Evolutionary conservation across 371 early-diverging fungal species (phyloP).

Genomic region (Syncephalastrum sp.): DNA sequence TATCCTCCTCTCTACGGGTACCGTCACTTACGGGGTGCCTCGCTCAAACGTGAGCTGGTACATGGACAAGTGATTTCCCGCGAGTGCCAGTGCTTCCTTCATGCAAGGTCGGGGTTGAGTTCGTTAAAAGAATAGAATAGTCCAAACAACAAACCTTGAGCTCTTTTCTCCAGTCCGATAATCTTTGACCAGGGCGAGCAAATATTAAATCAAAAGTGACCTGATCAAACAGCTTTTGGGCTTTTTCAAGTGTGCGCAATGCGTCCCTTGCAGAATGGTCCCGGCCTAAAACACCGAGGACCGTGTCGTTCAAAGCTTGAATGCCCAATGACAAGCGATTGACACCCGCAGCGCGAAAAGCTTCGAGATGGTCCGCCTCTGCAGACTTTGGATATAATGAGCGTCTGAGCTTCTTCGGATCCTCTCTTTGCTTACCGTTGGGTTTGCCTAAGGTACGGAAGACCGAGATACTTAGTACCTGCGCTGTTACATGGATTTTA

Average conservation of each 20-base stretch:
- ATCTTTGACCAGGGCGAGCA: conserved; percentile 73
- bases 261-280: conserved; percentile 72
- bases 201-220: conserved; percentile 89
- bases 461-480: not conserved
- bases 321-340: conserved; percentile 82
- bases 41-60: conserved; percentile 86
- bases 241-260: conserved; percentile 51
- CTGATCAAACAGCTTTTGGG: conserved; percentile 55
- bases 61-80: conserved; percentile 70
- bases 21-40: conserved; percentile 66
- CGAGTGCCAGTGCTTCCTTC: conserved; percentile 51
- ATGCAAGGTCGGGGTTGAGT: not conserved
- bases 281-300: conserved; percentile 56
- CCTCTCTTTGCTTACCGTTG: conserved; percentile 46
- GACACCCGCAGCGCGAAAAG: conserved; percentile 64
- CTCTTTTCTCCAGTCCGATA: conserved; percentile 64
- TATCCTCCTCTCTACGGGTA: not conserved
- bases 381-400: conserved; percentile 39
- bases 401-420: no score
- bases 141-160: conserved; percentile 36
- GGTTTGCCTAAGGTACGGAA: conserved; percentile 50
- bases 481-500: not conserved
- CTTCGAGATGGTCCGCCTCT: conserved; percentile 37
- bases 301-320: conserved; percentile 63
- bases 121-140: not conserved